Evolutionary conservation across 2,329 filamentous ascomycete species (phyloP).

Genomic region (Aurifilum marmelostoma): DNA sequence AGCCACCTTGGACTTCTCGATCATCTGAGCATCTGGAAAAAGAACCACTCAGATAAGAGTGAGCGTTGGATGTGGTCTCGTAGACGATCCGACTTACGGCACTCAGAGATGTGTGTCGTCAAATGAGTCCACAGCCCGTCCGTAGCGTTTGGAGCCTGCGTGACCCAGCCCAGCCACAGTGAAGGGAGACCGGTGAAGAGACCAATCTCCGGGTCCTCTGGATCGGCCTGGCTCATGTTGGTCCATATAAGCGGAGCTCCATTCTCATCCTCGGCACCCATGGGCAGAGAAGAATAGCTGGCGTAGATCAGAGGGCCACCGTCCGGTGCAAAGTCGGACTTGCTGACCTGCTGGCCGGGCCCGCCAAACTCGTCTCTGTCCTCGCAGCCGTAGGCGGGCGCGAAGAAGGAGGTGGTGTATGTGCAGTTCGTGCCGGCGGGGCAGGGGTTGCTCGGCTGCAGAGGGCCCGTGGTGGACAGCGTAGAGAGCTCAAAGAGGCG

Average conservation of each 20-base stretch:
- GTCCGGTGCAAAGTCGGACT: slow-evolving; percentile 23
- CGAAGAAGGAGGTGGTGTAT: slow-evolving; percentile 18
- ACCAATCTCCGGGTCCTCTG: slow-evolving; percentile 22
- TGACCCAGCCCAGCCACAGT: slow-evolving; percentile 29
- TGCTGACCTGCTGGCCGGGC: slow-evolving; percentile 11
- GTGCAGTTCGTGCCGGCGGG: slow-evolving; percentile 27
- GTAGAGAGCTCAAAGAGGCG: slow-evolving; percentile 24
- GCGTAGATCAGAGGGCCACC: slow-evolving; percentile 23
- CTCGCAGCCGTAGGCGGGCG: slow-evolving; percentile 28
- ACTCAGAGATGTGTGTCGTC: slow-evolving; percentile 25
- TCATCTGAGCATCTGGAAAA: not conserved
- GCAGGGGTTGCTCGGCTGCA: slow-evolving; percentile 25
- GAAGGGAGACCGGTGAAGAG: slow-evolving; percentile 25
- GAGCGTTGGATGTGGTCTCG: no score
- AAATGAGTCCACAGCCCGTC: slow-evolving; percentile 18
- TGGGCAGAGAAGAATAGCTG: slow-evolving; percentile 29
- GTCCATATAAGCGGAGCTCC: slow-evolving; percentile 27
- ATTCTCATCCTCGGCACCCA: slow-evolving; percentile 21
- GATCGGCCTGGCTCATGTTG: slow-evolving; percentile 16
- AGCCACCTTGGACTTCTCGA: not conserved
- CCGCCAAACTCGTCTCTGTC: slow-evolving; percentile 27
- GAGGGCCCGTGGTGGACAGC: slow-evolving; percentile 23
- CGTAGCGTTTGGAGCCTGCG: slow-evolving; percentile 14
- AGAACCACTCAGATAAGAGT: not conserved
- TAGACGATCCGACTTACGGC: no score